These are phyloP conservation scores for Apiospora kogelbergensis DNA, from an alignment of 2,329 filamentous ascomycete genomes.

Conservation along the genomic window DNA sequence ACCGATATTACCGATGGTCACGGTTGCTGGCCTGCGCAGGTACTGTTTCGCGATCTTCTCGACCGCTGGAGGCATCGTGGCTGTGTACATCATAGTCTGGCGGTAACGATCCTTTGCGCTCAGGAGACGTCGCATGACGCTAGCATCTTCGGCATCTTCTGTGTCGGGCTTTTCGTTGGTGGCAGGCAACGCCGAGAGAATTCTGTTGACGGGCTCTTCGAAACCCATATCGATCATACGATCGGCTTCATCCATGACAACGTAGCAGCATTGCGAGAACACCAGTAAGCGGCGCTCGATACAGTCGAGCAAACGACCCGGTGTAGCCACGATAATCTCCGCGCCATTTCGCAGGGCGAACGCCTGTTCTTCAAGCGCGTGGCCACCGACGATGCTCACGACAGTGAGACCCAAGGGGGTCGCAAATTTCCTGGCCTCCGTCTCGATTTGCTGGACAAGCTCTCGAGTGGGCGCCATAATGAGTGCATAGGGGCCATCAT, in stretches of 20 bases:
- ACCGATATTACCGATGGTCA: conserved; percentile 90
- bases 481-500: conserved; percentile 95
- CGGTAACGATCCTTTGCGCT: conserved; percentile 74
- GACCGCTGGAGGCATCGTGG: conserved; percentile 90
- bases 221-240: conserved; percentile 99
- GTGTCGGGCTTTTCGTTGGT: conserved; percentile 93
- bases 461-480: conserved; percentile 96
- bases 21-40: conserved; percentile 85
- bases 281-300: conserved; percentile 92
- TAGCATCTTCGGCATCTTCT: conserved; percentile 83
- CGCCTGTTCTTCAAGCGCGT: conserved; percentile 90
- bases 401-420: conserved; percentile 88
- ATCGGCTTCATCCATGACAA: conserved; percentile 99
- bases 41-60: conserved; percentile 98
- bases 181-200: conserved; percentile 89
- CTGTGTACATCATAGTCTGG: conserved; percentile 99
- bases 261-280: conserved; percentile 93
- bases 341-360: conserved; percentile 88
- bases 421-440: conserved; percentile 91
- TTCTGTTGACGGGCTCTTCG: conserved; percentile 96
- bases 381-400: conserved; percentile 96
- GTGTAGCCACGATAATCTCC: conserved; percentile 98
- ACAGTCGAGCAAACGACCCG: conserved; percentile 94
- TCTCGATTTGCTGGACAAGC: conserved; percentile 94
- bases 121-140: conserved; percentile 82